phyloP scores from a whole-genome alignment of 2,329 filamentous ascomycete species.

The Byssoonygena ceratinophila region DNA sequence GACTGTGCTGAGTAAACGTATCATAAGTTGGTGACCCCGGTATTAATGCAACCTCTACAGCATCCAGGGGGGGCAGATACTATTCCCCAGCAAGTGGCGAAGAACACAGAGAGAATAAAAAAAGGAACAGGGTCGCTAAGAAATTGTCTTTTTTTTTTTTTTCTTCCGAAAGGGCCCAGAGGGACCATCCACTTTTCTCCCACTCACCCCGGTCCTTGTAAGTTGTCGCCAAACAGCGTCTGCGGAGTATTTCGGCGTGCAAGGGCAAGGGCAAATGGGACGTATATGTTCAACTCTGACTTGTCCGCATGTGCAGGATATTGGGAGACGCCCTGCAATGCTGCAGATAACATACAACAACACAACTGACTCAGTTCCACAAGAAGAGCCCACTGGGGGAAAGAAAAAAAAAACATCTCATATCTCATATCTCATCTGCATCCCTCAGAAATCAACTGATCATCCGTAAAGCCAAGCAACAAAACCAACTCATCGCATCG shows the following conservation, averaged over 20 bases:
- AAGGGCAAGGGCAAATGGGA: background rate
- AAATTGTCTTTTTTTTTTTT: background rate
- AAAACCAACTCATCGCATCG: no score
- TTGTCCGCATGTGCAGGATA: no score
- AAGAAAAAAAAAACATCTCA: no score
- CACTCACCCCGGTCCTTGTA: background rate
- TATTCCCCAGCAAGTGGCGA: background rate
- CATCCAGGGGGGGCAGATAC: background rate
- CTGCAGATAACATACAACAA: no score
- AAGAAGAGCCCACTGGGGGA: no score
- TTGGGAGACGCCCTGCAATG: no score
- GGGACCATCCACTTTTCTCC: background rate
- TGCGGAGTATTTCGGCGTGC: conserved; percentile 1
- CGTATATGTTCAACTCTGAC: no score
- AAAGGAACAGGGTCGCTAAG: background rate
- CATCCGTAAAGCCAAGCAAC: no score
- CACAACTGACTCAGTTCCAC: no score
- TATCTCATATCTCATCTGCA: no score
- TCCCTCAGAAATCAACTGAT: no score
- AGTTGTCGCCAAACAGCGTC: background rate
- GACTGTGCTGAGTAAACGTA: background rate
- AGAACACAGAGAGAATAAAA: background rate
- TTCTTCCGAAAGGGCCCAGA: background rate
- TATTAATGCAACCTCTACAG: background rate
- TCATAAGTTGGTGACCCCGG: no score